These are phyloP conservation scores for Ailanthus altissimus DNA, from an alignment of 345 rosid species.

Conservation along the genomic window DNA sequence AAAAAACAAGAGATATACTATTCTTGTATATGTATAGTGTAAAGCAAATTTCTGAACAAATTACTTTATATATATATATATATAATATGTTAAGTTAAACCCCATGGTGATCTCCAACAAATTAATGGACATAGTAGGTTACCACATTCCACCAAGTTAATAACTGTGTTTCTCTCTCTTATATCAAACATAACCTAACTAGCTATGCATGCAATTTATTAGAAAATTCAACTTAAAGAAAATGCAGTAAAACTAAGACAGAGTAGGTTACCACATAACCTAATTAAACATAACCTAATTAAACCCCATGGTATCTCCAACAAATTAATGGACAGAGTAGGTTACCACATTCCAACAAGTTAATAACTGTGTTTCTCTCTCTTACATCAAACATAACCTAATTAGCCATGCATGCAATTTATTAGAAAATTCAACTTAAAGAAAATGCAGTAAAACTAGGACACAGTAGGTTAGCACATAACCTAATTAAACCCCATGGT, in stretches of 20 bases:
- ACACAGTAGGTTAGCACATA: too few species aligned
- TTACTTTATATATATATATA: not conserved
- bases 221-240: not conserved
- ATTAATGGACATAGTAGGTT: not conserved
- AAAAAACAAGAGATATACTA: not conserved
- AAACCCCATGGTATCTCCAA: not conserved
- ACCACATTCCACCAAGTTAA: not conserved
- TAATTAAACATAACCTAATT: too few species aligned
- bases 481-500: not conserved
- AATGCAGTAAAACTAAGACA: too few species aligned
- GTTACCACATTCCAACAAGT: not conserved
- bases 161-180: not conserved
- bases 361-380: not conserved
- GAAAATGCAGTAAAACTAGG: too few species aligned
- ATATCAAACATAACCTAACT: not conserved
- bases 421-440: not conserved
- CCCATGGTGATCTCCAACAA: not conserved
- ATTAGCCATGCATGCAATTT: not conserved
- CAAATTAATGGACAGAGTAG: not conserved
- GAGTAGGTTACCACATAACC: too few species aligned
- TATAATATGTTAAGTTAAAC: not conserved
- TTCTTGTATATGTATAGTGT: not conserved
- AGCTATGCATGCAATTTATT: not conserved
- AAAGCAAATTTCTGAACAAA: not conserved
- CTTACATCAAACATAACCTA: not conserved